Evolutionary conservation across 345 rosid genomes (phyloP).

Genomic region (Lepidium aucheri): DNA sequence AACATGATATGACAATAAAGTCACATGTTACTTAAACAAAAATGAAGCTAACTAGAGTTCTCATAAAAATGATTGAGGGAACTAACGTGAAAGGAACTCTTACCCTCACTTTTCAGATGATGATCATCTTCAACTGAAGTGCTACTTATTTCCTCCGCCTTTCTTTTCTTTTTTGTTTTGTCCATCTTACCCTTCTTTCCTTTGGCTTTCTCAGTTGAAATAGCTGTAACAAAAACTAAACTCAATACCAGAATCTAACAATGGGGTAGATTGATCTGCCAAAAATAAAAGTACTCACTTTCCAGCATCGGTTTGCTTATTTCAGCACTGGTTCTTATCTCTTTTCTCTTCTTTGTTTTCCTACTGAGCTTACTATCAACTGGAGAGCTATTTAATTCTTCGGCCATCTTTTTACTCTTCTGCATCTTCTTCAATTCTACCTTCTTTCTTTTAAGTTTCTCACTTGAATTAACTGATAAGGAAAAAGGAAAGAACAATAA

Average conservation of each 20-base stretch:
- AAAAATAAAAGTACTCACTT: background rate
- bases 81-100: background rate
- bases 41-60: background rate
- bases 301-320: background rate
- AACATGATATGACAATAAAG: background rate
- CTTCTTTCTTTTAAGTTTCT: slow-evolving; percentile 7
- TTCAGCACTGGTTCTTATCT: background rate
- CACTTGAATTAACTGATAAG: slow-evolving; percentile 13
- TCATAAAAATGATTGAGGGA: background rate
- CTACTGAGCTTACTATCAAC: background rate
- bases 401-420: background rate
- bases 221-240: slow-evolving; percentile 6
- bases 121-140: slow-evolving; percentile 5
- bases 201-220: slow-evolving; percentile 3
- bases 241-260: background rate
- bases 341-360: slow-evolving; percentile 10
- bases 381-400: background rate
- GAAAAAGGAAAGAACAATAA: background rate
- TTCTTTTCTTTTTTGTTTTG: slow-evolving; percentile 19
- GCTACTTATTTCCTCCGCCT: slow-evolving; percentile 11
- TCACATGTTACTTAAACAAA: background rate
- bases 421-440: slow-evolving; percentile 4
- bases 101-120: slow-evolving; percentile 5
- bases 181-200: slow-evolving; percentile 14
- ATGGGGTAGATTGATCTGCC: background rate